Evolutionary conservation across 106 monocot species (phyloP), one percentile per base, ranked within the genome.

Genomic region (Agapanthus africanus): DNA sequence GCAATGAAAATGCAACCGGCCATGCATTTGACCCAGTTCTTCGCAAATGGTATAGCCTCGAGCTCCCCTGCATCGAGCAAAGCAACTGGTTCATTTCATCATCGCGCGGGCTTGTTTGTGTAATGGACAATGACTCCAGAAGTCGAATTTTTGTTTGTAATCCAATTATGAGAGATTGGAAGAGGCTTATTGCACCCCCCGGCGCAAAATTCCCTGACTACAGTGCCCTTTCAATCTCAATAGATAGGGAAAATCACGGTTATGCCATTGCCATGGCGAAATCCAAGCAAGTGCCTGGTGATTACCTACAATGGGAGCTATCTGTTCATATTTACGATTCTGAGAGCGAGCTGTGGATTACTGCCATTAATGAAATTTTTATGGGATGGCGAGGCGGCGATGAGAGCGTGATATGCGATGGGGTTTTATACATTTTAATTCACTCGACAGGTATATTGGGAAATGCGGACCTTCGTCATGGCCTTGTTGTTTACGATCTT

Each of bases 361-460:
- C 78, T 59, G 51, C 75, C 15, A 25, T 77, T 34, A 74, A 44
- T 40, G 95, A 91, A 70, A 74, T 88, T 34, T 76, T 88, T 39
- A 54, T 67, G 30, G 91, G 86, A 40, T 95, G 95, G 95, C 83
- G 95, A 42, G 91, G 95, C 61, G 95, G 95, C 1, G 86, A 88
- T 69, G 95, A 91, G 54, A 76, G 88, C 26, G 88, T 88, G 26
- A 91, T 95, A 37, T 95, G 88, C 57, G 62, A 80, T 70, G 88
- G 88, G 11, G 51, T 88, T 31, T 54, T 91, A 33, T 95, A 91
- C 70, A 91, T 85, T 41, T 68, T 95, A 71, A 79, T 91, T 46
- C 82, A 95, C 51, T 85, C 81, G 16, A 71, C 77, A 23, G 84
- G 84, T 40, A 68, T 84, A 38, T 21, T 81, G 27, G 83, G 80